phyloP scores from a whole-genome alignment of 176 grass and related monocot genomes.

The Aegilops sharonensis region DNA sequence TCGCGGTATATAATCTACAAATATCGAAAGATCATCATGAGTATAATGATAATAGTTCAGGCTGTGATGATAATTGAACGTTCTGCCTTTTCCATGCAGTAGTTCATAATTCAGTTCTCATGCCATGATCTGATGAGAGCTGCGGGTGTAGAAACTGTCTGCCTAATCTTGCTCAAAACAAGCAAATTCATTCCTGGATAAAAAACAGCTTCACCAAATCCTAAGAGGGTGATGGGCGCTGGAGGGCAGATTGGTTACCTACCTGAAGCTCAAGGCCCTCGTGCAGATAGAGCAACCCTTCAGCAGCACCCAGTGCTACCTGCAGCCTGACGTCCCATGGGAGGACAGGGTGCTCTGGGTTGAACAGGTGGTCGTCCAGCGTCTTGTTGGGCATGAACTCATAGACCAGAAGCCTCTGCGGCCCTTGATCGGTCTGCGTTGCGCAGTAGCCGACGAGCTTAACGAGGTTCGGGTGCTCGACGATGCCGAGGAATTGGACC shows the following conservation, averaged over 20 bases:
- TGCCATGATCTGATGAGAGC: background rate
- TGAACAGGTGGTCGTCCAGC: constrained; percentile 75
- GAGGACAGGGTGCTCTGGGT: constrained; percentile 43
- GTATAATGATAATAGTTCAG: background rate
- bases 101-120: background rate
- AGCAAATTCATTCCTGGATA: background rate
- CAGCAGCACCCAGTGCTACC: constrained; percentile 57
- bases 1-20: constrained; percentile 67
- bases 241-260: background rate
- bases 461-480: constrained; percentile 64
- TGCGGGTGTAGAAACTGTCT: background rate
- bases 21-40: background rate
- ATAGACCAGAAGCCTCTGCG: constrained; percentile 69
- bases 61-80: background rate
- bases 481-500: constrained; percentile 61
- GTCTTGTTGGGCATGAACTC: constrained; percentile 74
- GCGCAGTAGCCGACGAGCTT: constrained; percentile 64
- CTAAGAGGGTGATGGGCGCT: background rate
- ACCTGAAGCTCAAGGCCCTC: constrained; percentile 68
- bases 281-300: constrained; percentile 64
- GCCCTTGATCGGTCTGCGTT: constrained; percentile 38
- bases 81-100: background rate
- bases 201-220: background rate
- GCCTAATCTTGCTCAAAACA: background rate
- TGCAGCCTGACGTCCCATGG: constrained; percentile 64